Evolutionary conservation across 331 rosid species (phyloP), one percentile per base, ranked within the genome.

Genomic region (Prunus yedoensis): DNA sequence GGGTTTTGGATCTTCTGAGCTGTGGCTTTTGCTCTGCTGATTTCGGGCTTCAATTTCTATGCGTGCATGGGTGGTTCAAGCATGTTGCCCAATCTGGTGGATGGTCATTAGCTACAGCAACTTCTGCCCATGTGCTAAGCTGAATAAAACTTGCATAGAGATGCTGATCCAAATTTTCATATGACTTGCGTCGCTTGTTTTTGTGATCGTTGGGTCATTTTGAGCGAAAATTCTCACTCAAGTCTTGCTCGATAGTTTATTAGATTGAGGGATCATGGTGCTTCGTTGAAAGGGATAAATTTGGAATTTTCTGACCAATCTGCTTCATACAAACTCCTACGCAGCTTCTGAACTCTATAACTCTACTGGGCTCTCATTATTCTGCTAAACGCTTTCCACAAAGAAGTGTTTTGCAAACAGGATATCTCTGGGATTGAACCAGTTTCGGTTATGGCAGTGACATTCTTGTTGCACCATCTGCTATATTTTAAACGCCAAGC

Each of bases 41-140:
- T 20, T 59, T 68, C 59, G 27, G 30, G 66, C 41, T 43, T 51
- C 16, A 62, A 75, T 60, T 38, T 52, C 58, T 46, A 49, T 46
- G 25, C 78, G 35, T 76, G 81, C 78, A 83, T 79, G 78, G 74
- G 41, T 15, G 66, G 75, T 74, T 68, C 74, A 35, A 70, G 77
- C 74, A 18, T 79, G 84, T 56, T 76, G 78, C 80, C 65, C 17
- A 65, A 46, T 62, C 56, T 61, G 68, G 77, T 23, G 41, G 41
- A 35, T 54, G 12, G 41, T 50, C 56, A 23, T 23, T 49, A 10
- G 56, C 78, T 58, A 50, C 65, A 79, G 73, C 17, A 8, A 35
- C 56, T 30, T 30, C 10, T 56, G 51, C 47, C 28, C 49, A 1
- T 74, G 77, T 61, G 63, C 71, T 69, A 45, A 70, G 52, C 47